Evolutionary conservation across 768 basidiomycete species (phyloP), one percentile per base, ranked within the genome.

Genomic region (Rhizopogon rudus): DNA sequence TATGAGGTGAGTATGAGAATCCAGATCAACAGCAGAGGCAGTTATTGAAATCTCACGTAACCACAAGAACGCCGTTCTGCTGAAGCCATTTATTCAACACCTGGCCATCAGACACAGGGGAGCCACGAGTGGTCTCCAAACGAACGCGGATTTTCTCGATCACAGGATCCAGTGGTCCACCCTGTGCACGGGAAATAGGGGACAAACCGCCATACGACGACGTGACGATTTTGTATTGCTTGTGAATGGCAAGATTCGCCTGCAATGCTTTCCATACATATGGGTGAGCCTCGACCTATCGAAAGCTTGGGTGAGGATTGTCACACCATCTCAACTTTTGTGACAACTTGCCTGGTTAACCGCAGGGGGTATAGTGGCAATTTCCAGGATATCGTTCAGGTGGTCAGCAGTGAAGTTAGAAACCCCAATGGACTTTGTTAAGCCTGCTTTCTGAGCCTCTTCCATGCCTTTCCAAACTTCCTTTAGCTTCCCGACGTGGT

Each of bases 401-500:
- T 79, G 65, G 42, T 69, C 60, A 17, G 73, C 63, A 16, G 70
- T 70, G 64, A 79, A 80, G 68, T 85, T 85, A n/a, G 79, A 80
- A 14, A 85, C 79, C 5, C 83, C 82, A 41, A 80, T 75, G 50
- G 69, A 71, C 56, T 65, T 73, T 22, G 74, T 66, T 42, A 72
- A 59, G 10, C 77, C 76, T 6, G 68, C 77, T 20, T 63, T 63
- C 61, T 82, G 73, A 39, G 81, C 69, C 40, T 76, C 78, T 61
- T 87, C 85, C 78, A 88, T 78, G 5, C 71, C 79, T 45, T 74
- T 74, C 86, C 87, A 88, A 50, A 80, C 65, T 25, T 80, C 74
- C 54, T 72, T 71, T 51, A 86, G 67, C 51, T 68, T 76, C 20
- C 77, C 79, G 40, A 61, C 67, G 44, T 75, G 70, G 3, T 66